Evolutionary conservation across 164 flowering plant genomes (phyloP), one percentile per base, ranked within the genome.

Genomic region (Echeveria elegans): DNA sequence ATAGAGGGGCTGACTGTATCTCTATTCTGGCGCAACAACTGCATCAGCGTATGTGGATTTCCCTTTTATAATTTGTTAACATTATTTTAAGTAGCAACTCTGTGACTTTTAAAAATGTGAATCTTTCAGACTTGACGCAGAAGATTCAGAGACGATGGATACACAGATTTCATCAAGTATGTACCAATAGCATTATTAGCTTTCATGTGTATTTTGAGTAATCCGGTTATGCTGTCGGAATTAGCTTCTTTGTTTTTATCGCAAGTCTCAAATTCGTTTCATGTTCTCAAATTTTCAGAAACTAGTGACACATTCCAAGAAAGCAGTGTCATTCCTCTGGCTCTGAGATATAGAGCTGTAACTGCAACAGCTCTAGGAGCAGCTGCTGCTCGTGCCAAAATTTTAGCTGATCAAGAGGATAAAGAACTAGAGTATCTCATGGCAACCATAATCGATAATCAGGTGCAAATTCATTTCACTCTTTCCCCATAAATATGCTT

Each of bases 321-420:
- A 68, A 80, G 72, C 68, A 78, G 73, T 53, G 72, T 70, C 6
- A 70, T 85, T 29, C 82, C 96, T 67, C 68, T 77, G 26, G 74
- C 85, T 34, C 72, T 90, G 73, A 81, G 77, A 72, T 77, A 84
- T 37, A 84, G 88, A 77, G 85, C 87, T 66, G 89, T 87, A 18
- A 75, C 80, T 70, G 99, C 88, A 68, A 84, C 96, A 11, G 92
- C 97, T 53, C 88, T 95, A 52, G 99, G 97, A 29, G 84, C 89
- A 66, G 94, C 94, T 72, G 97, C 92, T 80, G 92, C 92, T 68
- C 88, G 76, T 79, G 88, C 96, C 48, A 95, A 85, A 72, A 63
- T 84, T 69, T 76, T 95, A 77, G 99, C 92, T 63, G 91, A 87
- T 71, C 89, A 88, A 69, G 99, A 95, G 77, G 90, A 86, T 45